Conservation (phyloP, 2,329 filamentous ascomycete genomes). For the Colletotrichum horii region DNA sequence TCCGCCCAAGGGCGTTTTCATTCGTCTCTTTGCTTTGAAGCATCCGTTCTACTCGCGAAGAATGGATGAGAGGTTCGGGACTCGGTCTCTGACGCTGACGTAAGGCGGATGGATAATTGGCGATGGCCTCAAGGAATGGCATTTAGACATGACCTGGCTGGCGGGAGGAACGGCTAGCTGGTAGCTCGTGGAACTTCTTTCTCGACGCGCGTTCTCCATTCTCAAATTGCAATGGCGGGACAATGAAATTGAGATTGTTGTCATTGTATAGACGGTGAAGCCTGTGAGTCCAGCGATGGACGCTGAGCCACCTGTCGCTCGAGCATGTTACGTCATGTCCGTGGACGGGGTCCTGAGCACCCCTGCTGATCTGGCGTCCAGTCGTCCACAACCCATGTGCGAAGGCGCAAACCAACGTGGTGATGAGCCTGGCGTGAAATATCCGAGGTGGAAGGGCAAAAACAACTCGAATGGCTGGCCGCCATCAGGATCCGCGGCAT, state of each 20-base stretch:
- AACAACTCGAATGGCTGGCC: not conserved
- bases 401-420: not conserved
- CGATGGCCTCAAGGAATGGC: not conserved
- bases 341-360: not conserved
- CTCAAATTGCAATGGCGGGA: not conserved
- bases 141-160: not conserved
- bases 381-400: not conserved
- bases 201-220: not conserved
- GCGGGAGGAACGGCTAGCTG: not conserved
- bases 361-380: not conserved
- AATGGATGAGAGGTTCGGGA: not conserved
- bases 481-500: not conserved
- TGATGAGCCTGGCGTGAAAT: not conserved
- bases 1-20: not conserved
- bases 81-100: not conserved
- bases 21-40: not conserved
- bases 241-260: not conserved
- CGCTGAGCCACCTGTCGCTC: not conserved
- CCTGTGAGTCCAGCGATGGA: not conserved
- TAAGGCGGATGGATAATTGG: not conserved
- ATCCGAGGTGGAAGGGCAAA: not conserved
- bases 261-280: not conserved
- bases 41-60: not conserved
- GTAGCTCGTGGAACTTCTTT: not conserved
- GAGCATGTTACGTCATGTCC: conserved; percentile 1